Conservation (phyloP, 2,329 filamentous ascomycete species). For the Domatiomyces catenatus region DNA sequence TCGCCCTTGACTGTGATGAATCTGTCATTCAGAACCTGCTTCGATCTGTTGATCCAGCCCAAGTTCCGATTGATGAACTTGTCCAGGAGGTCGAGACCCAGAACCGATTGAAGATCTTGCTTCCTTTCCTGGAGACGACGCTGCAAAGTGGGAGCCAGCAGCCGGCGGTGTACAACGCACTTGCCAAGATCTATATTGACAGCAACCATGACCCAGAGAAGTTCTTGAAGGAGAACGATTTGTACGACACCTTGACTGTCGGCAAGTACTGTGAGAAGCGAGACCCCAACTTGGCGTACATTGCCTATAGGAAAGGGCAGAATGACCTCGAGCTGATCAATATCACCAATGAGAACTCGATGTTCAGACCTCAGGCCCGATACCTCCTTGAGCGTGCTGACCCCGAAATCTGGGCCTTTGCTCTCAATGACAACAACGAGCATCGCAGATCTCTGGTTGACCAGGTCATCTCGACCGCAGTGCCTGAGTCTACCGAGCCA, state of each 20-base stretch:
- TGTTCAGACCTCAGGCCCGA: slow-evolving; percentile 95
- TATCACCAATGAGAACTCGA: slow-evolving; percentile 98
- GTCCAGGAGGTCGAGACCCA: slow-evolving; percentile 89
- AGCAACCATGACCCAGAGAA: slow-evolving; percentile 96
- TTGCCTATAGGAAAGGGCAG: slow-evolving; percentile 89
- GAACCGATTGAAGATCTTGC: slow-evolving; percentile 84
- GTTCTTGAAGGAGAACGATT: slow-evolving; percentile 92
- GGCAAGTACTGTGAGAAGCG: slow-evolving; percentile 99
- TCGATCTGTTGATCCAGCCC: slow-evolving; percentile 63
- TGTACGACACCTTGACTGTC: slow-evolving; percentile 81
- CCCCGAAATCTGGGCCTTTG: slow-evolving; percentile 81
- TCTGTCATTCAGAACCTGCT: slow-evolving; percentile 86
- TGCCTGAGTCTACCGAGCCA: slow-evolving; percentile 81
- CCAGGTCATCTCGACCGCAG: slow-evolving; percentile 88
- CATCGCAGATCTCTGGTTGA: slow-evolving; percentile 87
- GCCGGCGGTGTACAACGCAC: slow-evolving; percentile 88
- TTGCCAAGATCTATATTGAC: slow-evolving; percentile 99
- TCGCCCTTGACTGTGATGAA: slow-evolving; percentile 97
- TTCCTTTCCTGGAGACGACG: slow-evolving; percentile 91
- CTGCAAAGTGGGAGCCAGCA: slow-evolving; percentile 83
- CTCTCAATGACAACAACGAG: slow-evolving; percentile 88
- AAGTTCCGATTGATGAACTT: slow-evolving; percentile 85
- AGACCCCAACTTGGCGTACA: slow-evolving; percentile 87
- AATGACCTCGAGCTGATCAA: slow-evolving; percentile 95
- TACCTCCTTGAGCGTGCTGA: slow-evolving; percentile 88